Conservation (phyloP, 208 protist species). For the Trypanosoma theileri region DNA sequence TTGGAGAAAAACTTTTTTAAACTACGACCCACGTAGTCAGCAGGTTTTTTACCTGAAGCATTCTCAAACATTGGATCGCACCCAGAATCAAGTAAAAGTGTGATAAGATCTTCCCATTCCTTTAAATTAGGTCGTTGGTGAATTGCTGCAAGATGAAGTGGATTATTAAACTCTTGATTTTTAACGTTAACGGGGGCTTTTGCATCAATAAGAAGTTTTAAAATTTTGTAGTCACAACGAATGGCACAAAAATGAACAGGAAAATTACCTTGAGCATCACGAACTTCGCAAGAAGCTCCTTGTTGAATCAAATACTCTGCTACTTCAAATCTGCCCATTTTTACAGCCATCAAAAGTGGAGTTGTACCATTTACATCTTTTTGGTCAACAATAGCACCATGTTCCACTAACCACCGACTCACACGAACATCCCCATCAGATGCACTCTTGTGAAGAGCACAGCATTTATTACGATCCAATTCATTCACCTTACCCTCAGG, state of each 20-base stretch:
- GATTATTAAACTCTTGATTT: constrained; percentile 81
- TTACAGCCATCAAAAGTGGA: constrained; percentile 87
- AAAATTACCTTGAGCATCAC: constrained; percentile 76
- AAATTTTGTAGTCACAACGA: constrained; percentile 77
- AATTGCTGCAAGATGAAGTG: constrained; percentile 81
- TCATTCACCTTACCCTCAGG: constrained; percentile 78
- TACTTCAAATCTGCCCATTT: constrained; percentile 83
- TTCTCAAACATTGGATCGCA: constrained; percentile 78
- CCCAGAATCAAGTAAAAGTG: constrained; percentile 64
- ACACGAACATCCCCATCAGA: constrained; percentile 90
- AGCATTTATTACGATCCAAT: constrained; percentile 77
- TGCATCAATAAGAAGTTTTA: constrained; percentile 70
- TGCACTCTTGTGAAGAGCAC: constrained; percentile 89
- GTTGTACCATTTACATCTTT: constrained; percentile 68
- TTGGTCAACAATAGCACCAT: constrained; percentile 82
- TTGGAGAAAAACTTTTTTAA: constrained; percentile 79
- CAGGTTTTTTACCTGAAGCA: constrained; percentile 73
- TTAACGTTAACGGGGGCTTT: constrained; percentile 55
- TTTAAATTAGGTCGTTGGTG: constrained; percentile 76
- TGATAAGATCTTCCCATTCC: constrained; percentile 84
- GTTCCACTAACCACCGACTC: constrained; percentile 84
- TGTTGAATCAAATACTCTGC: constrained; percentile 74
- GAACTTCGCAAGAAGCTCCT: constrained; percentile 66
- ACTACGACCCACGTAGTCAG: constrained; percentile 75
- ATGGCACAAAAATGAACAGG: constrained; percentile 86